These are phyloP conservation scores for Corylus heterophylla DNA, from an alignment of 306 rosid genomes.

Conservation along the genomic window DNA sequence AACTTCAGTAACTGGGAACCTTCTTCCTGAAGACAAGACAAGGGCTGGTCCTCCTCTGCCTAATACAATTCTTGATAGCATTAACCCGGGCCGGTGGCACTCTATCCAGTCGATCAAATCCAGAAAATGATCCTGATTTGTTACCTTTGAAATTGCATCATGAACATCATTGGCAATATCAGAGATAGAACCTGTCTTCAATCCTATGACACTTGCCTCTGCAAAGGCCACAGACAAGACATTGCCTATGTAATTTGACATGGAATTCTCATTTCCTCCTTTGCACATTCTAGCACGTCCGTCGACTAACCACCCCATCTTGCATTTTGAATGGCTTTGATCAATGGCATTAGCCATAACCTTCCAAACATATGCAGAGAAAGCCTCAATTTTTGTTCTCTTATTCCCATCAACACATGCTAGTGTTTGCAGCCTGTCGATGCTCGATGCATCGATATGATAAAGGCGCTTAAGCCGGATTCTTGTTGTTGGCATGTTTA, in stretches of 20 bases:
- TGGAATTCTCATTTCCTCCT: conserved; percentile 16
- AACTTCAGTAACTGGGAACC: conserved; percentile 68
- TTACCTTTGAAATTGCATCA: conserved; percentile 63
- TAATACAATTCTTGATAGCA: conserved; percentile 61
- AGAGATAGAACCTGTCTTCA: conserved; percentile 51
- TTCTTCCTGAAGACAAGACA: conserved; percentile 70
- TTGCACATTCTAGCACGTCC: conserved; percentile 52
- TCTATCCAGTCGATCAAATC: conserved; percentile 89
- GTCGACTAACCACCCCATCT: conserved; percentile 91
- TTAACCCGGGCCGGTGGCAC: conserved; percentile 76
- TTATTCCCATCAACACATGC: conserved; percentile 44
- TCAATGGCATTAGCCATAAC: conserved; percentile 50
- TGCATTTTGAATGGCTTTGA: conserved; percentile 44
- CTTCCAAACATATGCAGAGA: conserved; percentile 84
- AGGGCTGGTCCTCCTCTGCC: conserved; percentile 61
- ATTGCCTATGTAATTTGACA: conserved; percentile 82
- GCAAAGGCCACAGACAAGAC: conserved; percentile 67
- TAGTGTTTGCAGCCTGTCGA: conserved; percentile 58
- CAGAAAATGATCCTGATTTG: conserved; percentile 66
- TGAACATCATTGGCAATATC: conserved; percentile 49
- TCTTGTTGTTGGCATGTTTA: conserved; percentile 53
- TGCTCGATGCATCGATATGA: conserved; percentile 50
- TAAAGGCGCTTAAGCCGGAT: conserved; percentile 60
- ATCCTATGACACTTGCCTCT: conserved; percentile 54
- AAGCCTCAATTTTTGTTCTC: conserved; percentile 81